Evolutionary conservation across 441 rosid species (phyloP).

Genomic region (Rhodomyrtus psidioides): DNA sequence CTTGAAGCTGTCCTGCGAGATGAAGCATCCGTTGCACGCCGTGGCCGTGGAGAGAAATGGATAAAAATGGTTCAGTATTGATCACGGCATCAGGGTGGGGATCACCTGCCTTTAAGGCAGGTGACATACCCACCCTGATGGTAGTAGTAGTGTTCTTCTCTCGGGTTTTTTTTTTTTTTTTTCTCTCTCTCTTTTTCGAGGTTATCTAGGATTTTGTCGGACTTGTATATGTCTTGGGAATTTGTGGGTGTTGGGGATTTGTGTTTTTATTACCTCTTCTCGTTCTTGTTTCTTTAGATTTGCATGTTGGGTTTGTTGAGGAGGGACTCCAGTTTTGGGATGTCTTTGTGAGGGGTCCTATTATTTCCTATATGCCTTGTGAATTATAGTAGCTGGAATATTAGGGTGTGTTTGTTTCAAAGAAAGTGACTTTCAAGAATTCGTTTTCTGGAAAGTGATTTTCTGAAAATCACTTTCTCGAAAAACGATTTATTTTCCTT

Average conservation of each 20-base stretch:
- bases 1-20: slow-evolving; percentile 11
- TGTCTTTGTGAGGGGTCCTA: neutral
- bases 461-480: too few species aligned
- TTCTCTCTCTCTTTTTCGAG: neutral
- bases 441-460: too few species aligned
- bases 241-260: neutral
- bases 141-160: neutral
- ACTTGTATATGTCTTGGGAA: neutral
- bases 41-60: neutral
- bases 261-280: neutral
- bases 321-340: neutral
- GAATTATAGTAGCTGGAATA: neutral
- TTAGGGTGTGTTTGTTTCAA: too few species aligned
- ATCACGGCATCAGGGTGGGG: too few species aligned
- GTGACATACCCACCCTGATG: too few species aligned
- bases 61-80: neutral
- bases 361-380: neutral
- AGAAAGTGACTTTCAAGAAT: too few species aligned
- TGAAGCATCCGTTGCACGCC: slow-evolving; percentile 9
- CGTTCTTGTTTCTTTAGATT: neutral
- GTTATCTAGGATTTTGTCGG: neutral
- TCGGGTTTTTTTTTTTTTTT: neutral
- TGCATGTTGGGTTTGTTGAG: neutral
- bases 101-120: too few species aligned
- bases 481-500: too few species aligned